A percentile compares a stretch with the other conserved stretches of the same genome.
phyloP scores from a whole-genome alignment of 768 basidiomycete species.

The Suillus ampliporus region DNA sequence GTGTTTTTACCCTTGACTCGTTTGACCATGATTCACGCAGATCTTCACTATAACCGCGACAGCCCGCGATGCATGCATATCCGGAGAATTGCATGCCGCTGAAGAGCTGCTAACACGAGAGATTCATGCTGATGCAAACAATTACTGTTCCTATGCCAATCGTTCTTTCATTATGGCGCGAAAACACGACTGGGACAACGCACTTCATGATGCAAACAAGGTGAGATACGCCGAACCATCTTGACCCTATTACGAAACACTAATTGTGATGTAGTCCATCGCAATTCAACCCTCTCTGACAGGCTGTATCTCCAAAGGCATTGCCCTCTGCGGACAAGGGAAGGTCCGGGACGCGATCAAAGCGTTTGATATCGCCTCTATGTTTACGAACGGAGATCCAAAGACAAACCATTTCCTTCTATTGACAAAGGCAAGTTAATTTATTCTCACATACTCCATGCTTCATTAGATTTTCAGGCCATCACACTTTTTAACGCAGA shows the following conservation, averaged over 20 bases:
- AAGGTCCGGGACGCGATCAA: background rate
- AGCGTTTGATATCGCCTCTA: background rate
- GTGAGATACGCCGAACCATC: background rate
- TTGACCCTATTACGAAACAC: no score
- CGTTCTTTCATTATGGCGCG: background rate
- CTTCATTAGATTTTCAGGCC: background rate
- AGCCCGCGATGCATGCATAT: no score
- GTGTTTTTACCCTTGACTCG: no score
- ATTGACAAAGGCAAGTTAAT: background rate
- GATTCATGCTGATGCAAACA: background rate
- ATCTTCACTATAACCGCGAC: no score
- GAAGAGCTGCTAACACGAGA: background rate
- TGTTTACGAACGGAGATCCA: background rate
- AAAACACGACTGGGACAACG: background rate
- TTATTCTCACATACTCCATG: background rate
- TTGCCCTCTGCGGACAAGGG: background rate
- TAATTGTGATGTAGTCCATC: background rate
- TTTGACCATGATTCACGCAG: no score
- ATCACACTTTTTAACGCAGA: background rate
- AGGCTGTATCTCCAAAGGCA: background rate
- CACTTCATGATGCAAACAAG: background rate
- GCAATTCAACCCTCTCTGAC: background rate
- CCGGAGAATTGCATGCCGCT: background rate
- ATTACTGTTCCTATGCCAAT: background rate
- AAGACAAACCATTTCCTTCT: background rate